Evolutionary conservation across 2,329 filamentous ascomycete genomes (phyloP), one percentile per base, ranked within the genome.

Genomic region (Orbilia javanica): DNA sequence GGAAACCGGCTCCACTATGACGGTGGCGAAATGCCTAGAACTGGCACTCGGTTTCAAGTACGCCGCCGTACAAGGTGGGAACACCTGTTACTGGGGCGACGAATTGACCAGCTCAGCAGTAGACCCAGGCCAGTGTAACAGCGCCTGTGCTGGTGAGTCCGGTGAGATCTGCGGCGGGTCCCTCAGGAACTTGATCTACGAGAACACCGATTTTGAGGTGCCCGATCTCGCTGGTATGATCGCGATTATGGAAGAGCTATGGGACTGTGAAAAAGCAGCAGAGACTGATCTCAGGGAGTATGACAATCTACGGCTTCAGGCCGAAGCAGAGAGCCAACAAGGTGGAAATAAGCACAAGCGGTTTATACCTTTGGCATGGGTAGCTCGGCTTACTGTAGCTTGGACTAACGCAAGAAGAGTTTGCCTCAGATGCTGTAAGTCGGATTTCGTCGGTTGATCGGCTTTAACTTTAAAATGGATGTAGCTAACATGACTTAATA

Each of bases 61-160:
- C 29, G 60, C 57, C 4, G 69, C 69, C 13, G 6, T 66, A 3
- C 60, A 73, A 22, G 60, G 60, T 10, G 69, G 69, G 1, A 57
- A 57, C 25, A 66, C 69, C 11, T 73, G 69, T 31, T 73, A 65
- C 20, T 73, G 69, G 69, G 69, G 60, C 7, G 69, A 73, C 29
- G 48, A 50, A 3, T 34, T 73, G 0, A 36, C 42, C n/a, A 27
- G 25, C 15, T 25, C 25, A 1, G 34, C 15, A 11, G 57, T 55
- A 48, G n/a, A 10, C 7, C 10, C 8, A 7, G 22, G 7, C 7
- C 39, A 73, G 22, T 73, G 69, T 18, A 57, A 42, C 34, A 34
- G n/a, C 46, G 50, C 18, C 18, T 73, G 69, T 48, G 36, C 18
- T 10, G 69, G 69, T 34, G 31, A 73, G 27, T 4, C 69, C 22